Conservation (phyloP, 2,329 filamentous ascomycete genomes). For the Atkinsonella texensis region DNA sequence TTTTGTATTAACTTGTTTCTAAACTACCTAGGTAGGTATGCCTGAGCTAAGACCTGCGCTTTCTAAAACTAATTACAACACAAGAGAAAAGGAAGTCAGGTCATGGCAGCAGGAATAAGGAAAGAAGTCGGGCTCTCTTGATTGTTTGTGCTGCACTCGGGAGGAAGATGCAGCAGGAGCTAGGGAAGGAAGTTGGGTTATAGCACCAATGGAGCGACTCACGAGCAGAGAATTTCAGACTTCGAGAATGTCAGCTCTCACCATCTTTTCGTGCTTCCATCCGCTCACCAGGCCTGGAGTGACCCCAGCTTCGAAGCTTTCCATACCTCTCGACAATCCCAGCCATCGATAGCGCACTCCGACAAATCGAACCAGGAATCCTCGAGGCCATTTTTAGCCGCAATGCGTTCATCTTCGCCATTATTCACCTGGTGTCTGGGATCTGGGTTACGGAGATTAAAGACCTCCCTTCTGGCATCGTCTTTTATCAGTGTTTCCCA, state of each 20-base stretch:
- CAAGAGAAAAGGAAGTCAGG: too few species aligned
- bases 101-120: too few species aligned
- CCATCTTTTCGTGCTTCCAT: background rate
- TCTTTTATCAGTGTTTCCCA: slow-evolving; percentile 4
- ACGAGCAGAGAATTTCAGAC: too few species aligned
- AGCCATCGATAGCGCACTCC: background rate
- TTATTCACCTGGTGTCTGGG: background rate
- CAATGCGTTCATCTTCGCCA: background rate
- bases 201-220: too few species aligned
- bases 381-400: background rate
- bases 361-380: background rate
- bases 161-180: too few species aligned
- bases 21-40: too few species aligned
- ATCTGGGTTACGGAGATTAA: background rate
- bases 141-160: too few species aligned
- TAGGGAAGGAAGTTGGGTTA: too few species aligned
- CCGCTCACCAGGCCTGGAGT: background rate
- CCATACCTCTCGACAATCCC: background rate
- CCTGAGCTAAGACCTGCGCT: too few species aligned
- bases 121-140: too few species aligned
- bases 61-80: too few species aligned
- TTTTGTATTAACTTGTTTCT: too few species aligned
- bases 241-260: background rate
- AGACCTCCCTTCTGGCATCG: background rate
- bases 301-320: background rate